Base-by-base conservation (phyloP, 2,329 filamentous ascomycete genomes). In the Stachybotrys chlorohalonatus region DNA sequence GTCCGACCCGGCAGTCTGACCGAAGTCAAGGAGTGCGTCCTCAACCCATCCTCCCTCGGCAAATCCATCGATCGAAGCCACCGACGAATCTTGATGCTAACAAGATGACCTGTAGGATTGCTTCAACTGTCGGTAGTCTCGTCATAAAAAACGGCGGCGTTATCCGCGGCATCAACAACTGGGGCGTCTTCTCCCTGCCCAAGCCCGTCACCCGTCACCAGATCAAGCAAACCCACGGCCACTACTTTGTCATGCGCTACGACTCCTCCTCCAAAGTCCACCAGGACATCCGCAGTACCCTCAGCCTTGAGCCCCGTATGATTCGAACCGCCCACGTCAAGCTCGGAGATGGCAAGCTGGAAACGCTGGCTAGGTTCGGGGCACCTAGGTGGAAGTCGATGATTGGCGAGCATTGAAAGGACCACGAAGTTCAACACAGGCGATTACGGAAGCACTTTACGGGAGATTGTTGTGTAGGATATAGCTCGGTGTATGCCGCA, bases 161-260 rank as follows among this genome's bases (percentile, higher is more conserved):
- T 55, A 84, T 99, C 67, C 91, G 94, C 64, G 91, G 91, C 68
- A 81, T 95, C 68, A 86, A 86, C 63, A 99, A 99, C 80, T 99
- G 94, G 94, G 94, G 94, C 68, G 82, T 89, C 63, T 96, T 94
- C 75, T 80, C 86, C 51, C 86, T 99, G 16, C 93, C 94, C 51
- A 87, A 85, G 62, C 84, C 90, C 58, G 80, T 86, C 56, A 86
- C 85, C 58, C 86, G 87, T 68, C 86, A 95, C 72, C 91, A 96
- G 74, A 84, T 87, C 63, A 85, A 84, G 61, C 87, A 97, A 80
- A 83, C 83, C 60, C 82, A 85, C 62, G 94, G 94, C 54, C 92
- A 97, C 77, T 95, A 99, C 80, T 99, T 99, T 73, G 88, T 95
- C 67, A 89, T 99, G 88, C 89, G 94, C 64, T 99, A 96, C 78